Percentiles rank a stretch among this genome's conserved stretches.
Conservation (phyloP, 805 yeast genomes). For the Nakazawaea peltata region DNA sequence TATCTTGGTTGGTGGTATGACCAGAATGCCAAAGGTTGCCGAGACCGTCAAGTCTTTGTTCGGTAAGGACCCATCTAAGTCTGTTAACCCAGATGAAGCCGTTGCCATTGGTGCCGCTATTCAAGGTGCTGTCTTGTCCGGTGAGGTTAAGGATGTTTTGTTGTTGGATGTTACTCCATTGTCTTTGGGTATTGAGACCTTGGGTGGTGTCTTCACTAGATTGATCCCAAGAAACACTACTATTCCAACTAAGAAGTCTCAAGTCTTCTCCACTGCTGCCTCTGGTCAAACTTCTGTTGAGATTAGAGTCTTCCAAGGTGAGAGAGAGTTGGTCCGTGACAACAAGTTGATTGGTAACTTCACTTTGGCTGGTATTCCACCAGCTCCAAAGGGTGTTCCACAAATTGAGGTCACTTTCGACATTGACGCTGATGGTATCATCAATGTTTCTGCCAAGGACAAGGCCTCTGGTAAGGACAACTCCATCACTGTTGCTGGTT, state of each 20-base stretch:
- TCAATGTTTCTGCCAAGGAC: slow-evolving; percentile 77
- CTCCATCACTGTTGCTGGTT: slow-evolving; percentile 65
- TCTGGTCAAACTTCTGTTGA: slow-evolving; percentile 95
- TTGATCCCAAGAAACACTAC: slow-evolving; percentile 91
- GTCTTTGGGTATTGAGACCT: slow-evolving; percentile 93
- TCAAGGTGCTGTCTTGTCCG: slow-evolving; percentile 81
- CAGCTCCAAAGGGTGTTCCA: slow-evolving; percentile 92
- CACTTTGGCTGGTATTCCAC: slow-evolving; percentile 90
- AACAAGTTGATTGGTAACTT: slow-evolving; percentile 97
- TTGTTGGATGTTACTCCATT: slow-evolving; percentile 79
- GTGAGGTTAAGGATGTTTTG: slow-evolving; percentile 73
- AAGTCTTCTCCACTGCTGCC: slow-evolving; percentile 93
- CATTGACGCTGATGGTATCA: slow-evolving; percentile 91
- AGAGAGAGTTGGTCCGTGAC: slow-evolving; percentile 96
- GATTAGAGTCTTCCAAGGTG: slow-evolving; percentile 98
- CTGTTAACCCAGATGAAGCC: slow-evolving; percentile 89
- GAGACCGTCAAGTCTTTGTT: slow-evolving; percentile 52
- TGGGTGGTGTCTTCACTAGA: slow-evolving; percentile 96
- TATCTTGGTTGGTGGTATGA: slow-evolving; percentile 82
- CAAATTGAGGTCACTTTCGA: slow-evolving; percentile 93
- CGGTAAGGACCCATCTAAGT: slow-evolving; percentile 57
- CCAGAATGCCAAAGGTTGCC: slow-evolving; percentile 79
- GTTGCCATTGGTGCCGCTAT: slow-evolving; percentile 88
- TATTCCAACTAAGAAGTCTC: slow-evolving; percentile 94
- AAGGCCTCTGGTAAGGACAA: slow-evolving; percentile 72